These are phyloP conservation scores for Alternaria rosae DNA, from an alignment of 2,329 filamentous ascomycete genomes.

Conservation along the genomic window DNA sequence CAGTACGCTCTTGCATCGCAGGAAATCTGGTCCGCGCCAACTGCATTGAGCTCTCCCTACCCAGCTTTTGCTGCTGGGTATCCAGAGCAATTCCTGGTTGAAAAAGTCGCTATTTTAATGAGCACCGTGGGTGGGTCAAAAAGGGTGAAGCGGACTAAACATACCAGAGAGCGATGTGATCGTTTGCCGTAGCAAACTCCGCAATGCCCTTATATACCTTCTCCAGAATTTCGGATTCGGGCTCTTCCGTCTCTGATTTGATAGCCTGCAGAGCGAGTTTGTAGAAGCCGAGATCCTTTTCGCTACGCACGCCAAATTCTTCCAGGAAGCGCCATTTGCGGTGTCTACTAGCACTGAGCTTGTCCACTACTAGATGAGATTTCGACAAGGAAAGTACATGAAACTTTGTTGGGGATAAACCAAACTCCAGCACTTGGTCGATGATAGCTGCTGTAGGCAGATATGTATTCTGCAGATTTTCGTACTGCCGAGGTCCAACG, in stretches of 20 bases:
- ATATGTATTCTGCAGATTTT: background rate
- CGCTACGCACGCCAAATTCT: slow-evolving; percentile 16
- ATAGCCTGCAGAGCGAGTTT: background rate
- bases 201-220: background rate
- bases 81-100: background rate
- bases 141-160: background rate
- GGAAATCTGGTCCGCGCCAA: background rate
- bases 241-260: background rate
- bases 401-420: background rate
- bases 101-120: background rate
- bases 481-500: background rate
- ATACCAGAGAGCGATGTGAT: background rate
- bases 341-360: background rate
- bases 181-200: background rate
- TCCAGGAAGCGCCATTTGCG: slow-evolving; percentile 25
- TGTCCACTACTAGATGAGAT: background rate
- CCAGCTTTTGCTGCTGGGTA: background rate
- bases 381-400: background rate
- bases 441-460: background rate
- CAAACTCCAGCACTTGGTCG: background rate
- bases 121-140: background rate
- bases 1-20: background rate
- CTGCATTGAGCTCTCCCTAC: background rate
- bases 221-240: background rate
- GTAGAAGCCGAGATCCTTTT: slow-evolving; percentile 22